Conservation (phyloP, 768 basidiomycete genomes). For the Multifurca ochricompacta region DNA sequence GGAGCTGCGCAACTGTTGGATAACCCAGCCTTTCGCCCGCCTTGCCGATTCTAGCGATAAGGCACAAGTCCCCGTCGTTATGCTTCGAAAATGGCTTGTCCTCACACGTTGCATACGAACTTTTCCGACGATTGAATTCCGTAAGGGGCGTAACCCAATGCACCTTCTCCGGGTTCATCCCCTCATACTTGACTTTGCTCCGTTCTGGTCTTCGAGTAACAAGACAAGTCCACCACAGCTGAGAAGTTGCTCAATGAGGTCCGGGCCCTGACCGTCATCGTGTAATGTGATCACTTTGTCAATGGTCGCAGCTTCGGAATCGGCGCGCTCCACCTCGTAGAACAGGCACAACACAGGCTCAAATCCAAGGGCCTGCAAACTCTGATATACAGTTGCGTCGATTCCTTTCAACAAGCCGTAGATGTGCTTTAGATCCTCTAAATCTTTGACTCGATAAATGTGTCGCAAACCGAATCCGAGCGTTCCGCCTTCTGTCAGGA, state of each 20-base stretch:
- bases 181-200: not conserved
- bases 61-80: conserved; percentile 1
- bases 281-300: no score
- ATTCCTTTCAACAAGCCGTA: not conserved
- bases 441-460: not conserved
- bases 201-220: no score
- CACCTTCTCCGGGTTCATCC: no score
- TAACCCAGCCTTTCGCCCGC: not conserved
- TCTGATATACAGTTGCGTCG: not conserved
- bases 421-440: not conserved
- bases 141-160: conserved; percentile 3
- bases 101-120: not conserved
- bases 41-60: conserved; percentile 3
- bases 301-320: not conserved
- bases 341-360: not conserved
- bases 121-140: not conserved
- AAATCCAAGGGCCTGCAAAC: not conserved
- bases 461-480: conserved; percentile 9
- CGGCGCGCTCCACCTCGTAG: not conserved
- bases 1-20: no score
- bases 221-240: not conserved
- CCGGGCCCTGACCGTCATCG: not conserved
- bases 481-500: not conserved
- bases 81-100: not conserved
- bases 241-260: not conserved